A percentile compares a stretch with the other conserved stretches of the same genome.
These are phyloP conservation scores for Epithele typhae DNA, from an alignment of 768 basidiomycete genomes.

Conservation along the genomic window DNA sequence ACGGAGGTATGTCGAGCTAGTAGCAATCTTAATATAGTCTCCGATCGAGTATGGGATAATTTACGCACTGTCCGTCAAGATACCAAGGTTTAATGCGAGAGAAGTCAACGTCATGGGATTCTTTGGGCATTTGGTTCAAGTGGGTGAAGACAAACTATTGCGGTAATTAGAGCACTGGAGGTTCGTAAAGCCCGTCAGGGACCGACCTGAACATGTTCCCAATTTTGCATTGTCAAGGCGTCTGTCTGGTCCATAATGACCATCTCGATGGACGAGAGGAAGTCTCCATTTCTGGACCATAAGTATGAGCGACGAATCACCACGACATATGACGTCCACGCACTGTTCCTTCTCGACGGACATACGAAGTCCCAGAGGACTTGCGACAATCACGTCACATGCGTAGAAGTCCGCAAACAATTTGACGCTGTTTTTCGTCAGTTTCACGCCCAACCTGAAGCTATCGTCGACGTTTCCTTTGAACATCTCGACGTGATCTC, in stretches of 20 bases:
- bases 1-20: slow-evolving; percentile 78
- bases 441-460: slow-evolving; percentile 87
- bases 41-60: neutral
- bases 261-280: slow-evolving; percentile 90
- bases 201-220: slow-evolving; percentile 92
- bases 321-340: slow-evolving; percentile 21
- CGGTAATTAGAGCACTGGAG: neutral
- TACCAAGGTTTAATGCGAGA: slow-evolving; percentile 98
- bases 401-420: slow-evolving; percentile 88
- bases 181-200: too few relatives aligned
- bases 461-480: slow-evolving; percentile 96
- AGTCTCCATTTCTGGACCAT: slow-evolving; percentile 73
- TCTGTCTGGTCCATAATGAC: slow-evolving; percentile 91
- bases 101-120: slow-evolving; percentile 92
- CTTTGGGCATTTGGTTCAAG: slow-evolving; percentile 86
- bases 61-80: slow-evolving; percentile 83
- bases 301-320: too few relatives aligned
- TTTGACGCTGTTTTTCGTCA: slow-evolving; percentile 90
- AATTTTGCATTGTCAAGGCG: slow-evolving; percentile 95
- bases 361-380: slow-evolving; percentile 87
- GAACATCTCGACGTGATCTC: slow-evolving; percentile 91
- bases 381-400: slow-evolving; percentile 89
- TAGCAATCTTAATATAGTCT: neutral
- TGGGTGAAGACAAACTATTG: slow-evolving; percentile 82
- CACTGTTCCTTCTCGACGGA: slow-evolving; percentile 94